Base-by-base conservation (phyloP, 2,329 filamentous ascomycete species). In the Pestalotiopsis sp. region DNA sequence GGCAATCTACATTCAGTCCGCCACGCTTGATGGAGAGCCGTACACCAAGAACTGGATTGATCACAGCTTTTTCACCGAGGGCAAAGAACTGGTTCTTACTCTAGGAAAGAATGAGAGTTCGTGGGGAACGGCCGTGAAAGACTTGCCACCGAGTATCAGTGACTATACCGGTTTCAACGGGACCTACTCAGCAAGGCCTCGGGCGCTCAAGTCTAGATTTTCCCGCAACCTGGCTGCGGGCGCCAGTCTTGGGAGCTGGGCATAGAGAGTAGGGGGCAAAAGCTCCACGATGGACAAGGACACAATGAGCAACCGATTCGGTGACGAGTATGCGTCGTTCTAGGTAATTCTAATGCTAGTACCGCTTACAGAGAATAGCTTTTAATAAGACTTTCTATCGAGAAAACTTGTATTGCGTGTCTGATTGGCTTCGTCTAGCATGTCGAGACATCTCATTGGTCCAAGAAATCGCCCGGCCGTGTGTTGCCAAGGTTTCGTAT, bases 21-120 rank as follows among this genome's bases (percentile, higher is more conserved):
- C 86, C 1, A 92, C 82, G 6, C 78, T 92, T 38, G 77, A 93
- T 73, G 90, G 90, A 1, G 71, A 83, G 71, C 75, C 80, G 0
- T 92, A 90, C 74, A 86, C 83, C 0, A 86, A 83, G 78, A 92
- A 88, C 74, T 93, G 90, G 90, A 80, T 93, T 14, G 83, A 85
- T 52, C 90, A 93, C 78, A 85, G 83, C 62, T 92, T 93, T 73
- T 92, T 92, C 74, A 79, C 85, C 0, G 83, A 91, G 4, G 91
- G 91, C 1, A 88, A 87, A 14, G 82, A 88, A 66, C 79, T 93
- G 57, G 89, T 92, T 64, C 77, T 93, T 62, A 86, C 82, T 3
- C 77, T 93, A 9, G 90, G 90, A 0, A 72, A 74, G 17, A 82
- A 81, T 44, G 90, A 92, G 79, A 92, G 90, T 74, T 70, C 73